These are phyloP conservation scores for Coemansia sp. DNA, from an alignment of 192 early-diverging fungal species.

Conservation along the genomic window DNA sequence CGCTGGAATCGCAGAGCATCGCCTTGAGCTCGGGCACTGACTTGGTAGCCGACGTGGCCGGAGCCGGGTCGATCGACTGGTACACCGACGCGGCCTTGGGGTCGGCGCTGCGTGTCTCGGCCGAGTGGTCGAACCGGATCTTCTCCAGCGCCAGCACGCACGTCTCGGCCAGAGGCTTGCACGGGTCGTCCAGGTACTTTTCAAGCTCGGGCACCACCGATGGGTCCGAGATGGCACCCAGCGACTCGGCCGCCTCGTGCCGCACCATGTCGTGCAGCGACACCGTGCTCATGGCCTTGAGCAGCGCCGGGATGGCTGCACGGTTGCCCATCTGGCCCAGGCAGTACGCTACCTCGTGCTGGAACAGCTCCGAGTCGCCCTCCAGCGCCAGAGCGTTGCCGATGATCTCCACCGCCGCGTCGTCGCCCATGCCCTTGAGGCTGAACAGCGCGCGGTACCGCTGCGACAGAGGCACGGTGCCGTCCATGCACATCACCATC, in stretches of 20 bases:
- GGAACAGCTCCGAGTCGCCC: constrained; percentile 83
- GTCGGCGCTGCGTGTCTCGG: constrained; percentile 14
- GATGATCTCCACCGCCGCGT: constrained; percentile 77
- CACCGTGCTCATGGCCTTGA: constrained; percentile 61
- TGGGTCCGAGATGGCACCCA: constrained; percentile 84
- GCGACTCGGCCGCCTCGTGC: constrained; percentile 96
- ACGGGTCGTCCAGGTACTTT: constrained; percentile 68
- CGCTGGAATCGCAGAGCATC: constrained; percentile 63
- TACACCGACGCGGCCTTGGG: constrained; percentile 48
- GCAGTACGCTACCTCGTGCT: constrained; percentile 96
- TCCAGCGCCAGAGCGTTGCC: constrained; percentile 65
- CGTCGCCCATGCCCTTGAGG: constrained; percentile 75
- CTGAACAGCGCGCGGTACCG: constrained; percentile 94
- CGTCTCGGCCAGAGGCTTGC: constrained; percentile 76
- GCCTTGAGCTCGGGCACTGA: constrained; percentile 63
- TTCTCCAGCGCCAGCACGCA: constrained; percentile 85
- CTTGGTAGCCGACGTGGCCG: constrained; percentile 60
- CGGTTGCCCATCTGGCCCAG: constrained; percentile 92
- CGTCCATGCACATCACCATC: constrained; percentile 59
- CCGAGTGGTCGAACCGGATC: constrained; percentile 73
- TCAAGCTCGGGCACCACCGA: constrained; percentile 67
- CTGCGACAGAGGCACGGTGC: constrained; percentile 67
- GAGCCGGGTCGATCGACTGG: constrained; percentile 88
- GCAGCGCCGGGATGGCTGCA: constrained; percentile 67
- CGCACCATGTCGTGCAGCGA: constrained; percentile 91